Evolutionary conservation across 2,329 filamentous ascomycete species (phyloP).

Genomic region (Fusarium keratoplasticum): DNA sequence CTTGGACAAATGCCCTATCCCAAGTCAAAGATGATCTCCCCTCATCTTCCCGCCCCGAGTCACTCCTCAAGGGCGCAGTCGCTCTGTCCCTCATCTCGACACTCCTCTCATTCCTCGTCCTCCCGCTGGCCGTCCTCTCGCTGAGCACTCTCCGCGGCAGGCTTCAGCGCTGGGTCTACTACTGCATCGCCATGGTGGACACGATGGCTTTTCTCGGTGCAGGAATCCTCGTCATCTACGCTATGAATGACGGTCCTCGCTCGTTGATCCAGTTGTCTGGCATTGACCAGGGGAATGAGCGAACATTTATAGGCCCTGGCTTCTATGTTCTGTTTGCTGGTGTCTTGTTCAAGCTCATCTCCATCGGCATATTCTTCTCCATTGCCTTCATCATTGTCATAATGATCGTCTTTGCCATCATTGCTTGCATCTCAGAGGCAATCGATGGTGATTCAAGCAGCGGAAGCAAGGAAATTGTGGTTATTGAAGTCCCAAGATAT

Average conservation of each 20-base stretch:
- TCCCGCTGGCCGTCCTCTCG: slow-evolving; percentile 21
- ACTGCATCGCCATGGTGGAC: slow-evolving; percentile 20
- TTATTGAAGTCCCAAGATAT: neutral
- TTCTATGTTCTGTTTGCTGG: slow-evolving; percentile 26
- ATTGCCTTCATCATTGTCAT: slow-evolving; percentile 15
- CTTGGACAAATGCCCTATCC: slow-evolving; percentile 20
- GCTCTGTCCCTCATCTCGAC: slow-evolving; percentile 13
- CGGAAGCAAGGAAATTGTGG: neutral
- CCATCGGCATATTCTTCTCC: slow-evolving; percentile 23
- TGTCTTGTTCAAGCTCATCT: slow-evolving; percentile 28
- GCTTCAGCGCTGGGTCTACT: slow-evolving; percentile 22
- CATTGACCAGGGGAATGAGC: slow-evolving; percentile 16
- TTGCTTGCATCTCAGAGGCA: slow-evolving; percentile 4
- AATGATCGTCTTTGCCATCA: slow-evolving; percentile 8
- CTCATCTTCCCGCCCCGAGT: neutral
- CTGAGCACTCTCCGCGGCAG: slow-evolving; percentile 5
- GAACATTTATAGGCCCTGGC: slow-evolving; percentile 16
- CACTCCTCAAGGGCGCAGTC: slow-evolving; percentile 17
- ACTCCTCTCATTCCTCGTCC: slow-evolving; percentile 17
- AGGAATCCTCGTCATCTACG: slow-evolving; percentile 23
- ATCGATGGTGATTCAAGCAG: neutral
- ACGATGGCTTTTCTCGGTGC: slow-evolving; percentile 8
- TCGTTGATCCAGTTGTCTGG: slow-evolving; percentile 18
- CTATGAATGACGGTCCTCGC: slow-evolving; percentile 29
- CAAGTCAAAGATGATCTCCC: slow-evolving; percentile 15